A percentile compares a stretch with the other conserved stretches of the same genome.
phyloP scores from a whole-genome alignment of 768 basidiomycete genomes.

The Trametes sanguinea region DNA sequence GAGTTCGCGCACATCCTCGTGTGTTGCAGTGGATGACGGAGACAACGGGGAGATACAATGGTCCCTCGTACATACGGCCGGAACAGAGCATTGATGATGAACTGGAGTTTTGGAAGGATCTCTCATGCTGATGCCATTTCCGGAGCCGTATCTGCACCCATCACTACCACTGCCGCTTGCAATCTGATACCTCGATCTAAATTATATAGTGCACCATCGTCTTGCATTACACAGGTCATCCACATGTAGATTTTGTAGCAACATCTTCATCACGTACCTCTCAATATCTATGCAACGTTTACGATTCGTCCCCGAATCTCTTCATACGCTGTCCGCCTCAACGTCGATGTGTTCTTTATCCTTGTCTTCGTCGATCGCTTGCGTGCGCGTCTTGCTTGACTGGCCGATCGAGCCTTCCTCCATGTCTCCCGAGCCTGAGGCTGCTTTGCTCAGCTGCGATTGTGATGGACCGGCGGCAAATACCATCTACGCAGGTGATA shows the following conservation, averaged over 20 bases:
- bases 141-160: constrained; percentile 20
- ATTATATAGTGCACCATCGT: no score
- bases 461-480: not conserved
- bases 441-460: not conserved
- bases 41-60: constrained; percentile 23
- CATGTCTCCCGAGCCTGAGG: not conserved
- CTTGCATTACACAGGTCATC: no score
- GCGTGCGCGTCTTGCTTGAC: no score
- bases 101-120: constrained; percentile 17
- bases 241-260: not conserved
- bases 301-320: not conserved
- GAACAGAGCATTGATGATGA: constrained; percentile 36
- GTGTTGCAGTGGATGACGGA: constrained; percentile 59
- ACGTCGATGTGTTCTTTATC: not conserved
- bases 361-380: not conserved
- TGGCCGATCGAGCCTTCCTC: not conserved
- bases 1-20: constrained; percentile 64
- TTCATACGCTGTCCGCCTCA: not conserved
- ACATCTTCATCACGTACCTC: no score
- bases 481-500: not conserved
- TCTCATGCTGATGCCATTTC: no score
- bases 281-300: no score
- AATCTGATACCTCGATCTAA: not conserved
- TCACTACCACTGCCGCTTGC: constrained; percentile 44
- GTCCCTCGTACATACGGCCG: constrained; percentile 17